Evolutionary conservation across 1,139 yeast species (phyloP), one percentile per base, ranked within the genome.

Genomic region (Yamadazyma dendronema): DNA sequence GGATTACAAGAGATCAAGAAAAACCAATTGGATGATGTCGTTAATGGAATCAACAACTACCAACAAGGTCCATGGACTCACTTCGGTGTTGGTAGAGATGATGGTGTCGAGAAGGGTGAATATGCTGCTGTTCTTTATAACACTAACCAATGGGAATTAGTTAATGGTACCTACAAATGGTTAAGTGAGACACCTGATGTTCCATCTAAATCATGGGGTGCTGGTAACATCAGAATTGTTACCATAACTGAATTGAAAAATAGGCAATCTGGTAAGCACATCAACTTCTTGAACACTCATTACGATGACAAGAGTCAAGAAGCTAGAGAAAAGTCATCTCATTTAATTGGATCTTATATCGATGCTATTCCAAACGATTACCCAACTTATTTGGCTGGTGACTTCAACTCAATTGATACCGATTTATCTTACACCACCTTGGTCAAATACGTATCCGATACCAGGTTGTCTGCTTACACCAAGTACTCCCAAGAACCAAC

Each of bases 41-140:
- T 56, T 17, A 23, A 28, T 2, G 61, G 60, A 2, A 46, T 59
- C 28, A 55, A 55, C 28, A 23, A 25, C n/a, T 17, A 37, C 23
- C 29, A 24, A 17, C 34, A 42, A 24, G 36, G 39, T 24, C 49
- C 54, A 3, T 74, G 70, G 65, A 54, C 56, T 6, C 68, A 69
- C 43, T 66, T 61, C 38, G 76, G 76, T 2, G 68, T 65, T 17
- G 78, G 78, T 3, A 57, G 79, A 53, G 72, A 69, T 37, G 77
- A 73, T 50, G 79, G 79, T 5, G 42, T 47, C 6, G 53, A 52
- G 13, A 46, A 50, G 3, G 77, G 79, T 11, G 79, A 74, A 43
- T 71, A 59, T 40, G 65, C 74, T 31, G 77, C 79, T 1, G 57
- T 74, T n/a, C 52, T 67, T 22, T 71, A 62, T 46, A 57, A 65